These are phyloP conservation scores for Arthromyces matolae DNA, from an alignment of 768 basidiomycete genomes.

Conservation along the genomic window DNA sequence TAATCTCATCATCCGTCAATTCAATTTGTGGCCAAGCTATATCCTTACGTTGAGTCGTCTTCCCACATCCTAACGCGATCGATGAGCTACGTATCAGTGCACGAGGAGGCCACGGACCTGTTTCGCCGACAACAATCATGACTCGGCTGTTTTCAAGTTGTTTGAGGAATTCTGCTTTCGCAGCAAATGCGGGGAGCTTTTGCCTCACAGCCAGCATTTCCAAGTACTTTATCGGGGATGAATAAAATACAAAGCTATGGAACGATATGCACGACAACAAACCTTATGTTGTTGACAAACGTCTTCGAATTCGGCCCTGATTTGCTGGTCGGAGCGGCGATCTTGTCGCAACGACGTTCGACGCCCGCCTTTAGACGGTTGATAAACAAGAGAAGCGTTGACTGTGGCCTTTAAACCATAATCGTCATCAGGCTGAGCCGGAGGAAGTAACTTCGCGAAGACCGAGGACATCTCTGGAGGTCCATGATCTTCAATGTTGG, in stretches of 20 bases:
- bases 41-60: constrained; percentile 76
- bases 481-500: constrained; percentile 57
- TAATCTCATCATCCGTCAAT: too few relatives aligned
- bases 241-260: too few relatives aligned
- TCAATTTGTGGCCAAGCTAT: too few relatives aligned
- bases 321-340: constrained; percentile 41
- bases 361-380: constrained; percentile 18
- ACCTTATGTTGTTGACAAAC: constrained; percentile 40
- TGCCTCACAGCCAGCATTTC: constrained; percentile 53
- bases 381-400: background rate
- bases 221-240: too few relatives aligned
- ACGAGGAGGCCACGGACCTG: constrained; percentile 41
- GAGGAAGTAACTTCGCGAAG: constrained; percentile 54
- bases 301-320: constrained; percentile 50
- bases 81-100: background rate
- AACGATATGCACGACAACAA: background rate
- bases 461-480: constrained; percentile 75
- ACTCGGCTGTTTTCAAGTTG: constrained; percentile 57
- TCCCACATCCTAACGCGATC: constrained; percentile 65
- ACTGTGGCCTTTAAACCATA: constrained; percentile 5
- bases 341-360: constrained; percentile 30
- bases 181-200: constrained; percentile 74
- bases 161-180: constrained; percentile 58
- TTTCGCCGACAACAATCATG: constrained; percentile 87
- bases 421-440: constrained; percentile 8